These are phyloP conservation scores for Blastobotrys elegans DNA, from an alignment of 1,139 yeast species.

Conservation along the genomic window DNA sequence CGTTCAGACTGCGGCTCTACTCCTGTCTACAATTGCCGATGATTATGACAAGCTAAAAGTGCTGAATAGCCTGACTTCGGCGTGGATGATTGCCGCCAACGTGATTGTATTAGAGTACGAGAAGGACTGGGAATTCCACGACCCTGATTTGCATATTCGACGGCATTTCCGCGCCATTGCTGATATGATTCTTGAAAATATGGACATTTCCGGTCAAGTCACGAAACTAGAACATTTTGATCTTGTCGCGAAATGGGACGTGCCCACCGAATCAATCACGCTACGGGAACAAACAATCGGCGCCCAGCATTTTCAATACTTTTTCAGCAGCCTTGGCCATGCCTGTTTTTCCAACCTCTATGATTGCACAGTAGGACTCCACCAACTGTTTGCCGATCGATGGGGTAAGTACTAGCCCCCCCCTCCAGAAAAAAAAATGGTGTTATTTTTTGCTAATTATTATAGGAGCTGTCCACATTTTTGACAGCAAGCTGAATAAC, in stretches of 20 bases:
- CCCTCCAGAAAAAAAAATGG: not conserved
- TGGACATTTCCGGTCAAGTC: slow-evolving; percentile 1
- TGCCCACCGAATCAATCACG: not conserved
- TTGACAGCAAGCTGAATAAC: not conserved
- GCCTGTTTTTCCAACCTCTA: not conserved
- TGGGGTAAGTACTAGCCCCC: slow-evolving; percentile 1
- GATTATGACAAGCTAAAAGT: not conserved
- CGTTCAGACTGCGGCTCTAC: not conserved
- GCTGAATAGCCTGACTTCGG: not conserved
- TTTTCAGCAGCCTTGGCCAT: not conserved
- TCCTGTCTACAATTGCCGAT: not conserved
- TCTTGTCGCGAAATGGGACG: slow-evolving; percentile 1
- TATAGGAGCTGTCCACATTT: too few relatives aligned
- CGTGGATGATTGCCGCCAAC: not conserved
- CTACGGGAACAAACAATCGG: not conserved
- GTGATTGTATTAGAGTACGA: not conserved
- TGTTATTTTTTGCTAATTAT: too few relatives aligned
- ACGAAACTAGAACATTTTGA: not conserved
- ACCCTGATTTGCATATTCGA: not conserved
- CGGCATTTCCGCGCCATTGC: not conserved
- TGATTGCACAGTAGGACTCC: not conserved
- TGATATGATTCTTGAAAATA: slow-evolving; percentile 4
- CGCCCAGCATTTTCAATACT: not conserved
- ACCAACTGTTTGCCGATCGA: not conserved
- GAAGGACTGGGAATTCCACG: not conserved